Evolutionary conservation across 768 basidiomycete genomes (phyloP).

Genomic region (Lyophyllum semitale): DNA sequence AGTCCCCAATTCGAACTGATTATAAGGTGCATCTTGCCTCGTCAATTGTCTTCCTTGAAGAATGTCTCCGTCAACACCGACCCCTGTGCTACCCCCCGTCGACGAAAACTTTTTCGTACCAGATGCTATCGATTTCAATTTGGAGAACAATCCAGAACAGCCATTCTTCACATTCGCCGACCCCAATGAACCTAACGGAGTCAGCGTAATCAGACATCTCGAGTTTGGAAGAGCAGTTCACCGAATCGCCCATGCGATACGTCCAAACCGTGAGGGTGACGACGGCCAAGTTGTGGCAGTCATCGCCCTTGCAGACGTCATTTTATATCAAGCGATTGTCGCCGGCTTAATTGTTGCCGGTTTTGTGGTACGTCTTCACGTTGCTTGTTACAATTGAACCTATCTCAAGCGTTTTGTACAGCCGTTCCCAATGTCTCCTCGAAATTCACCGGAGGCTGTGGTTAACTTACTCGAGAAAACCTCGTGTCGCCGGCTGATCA

Average conservation of each 20-base stretch:
- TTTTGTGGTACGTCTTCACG: constrained; percentile 27
- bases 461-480: constrained; percentile 30
- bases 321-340: constrained; percentile 44
- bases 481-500: constrained; percentile 30
- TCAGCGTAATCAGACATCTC: constrained; percentile 34
- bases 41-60: not conserved
- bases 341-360: constrained; percentile 40
- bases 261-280: constrained; percentile 30
- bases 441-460: constrained; percentile 34
- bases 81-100: constrained; percentile 2
- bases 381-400: not conserved
- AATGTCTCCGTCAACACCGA: not conserved
- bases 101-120: constrained; percentile 3
- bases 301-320: constrained; percentile 31
- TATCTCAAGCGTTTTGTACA: constrained; percentile 6
- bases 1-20: no score
- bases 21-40: no score
- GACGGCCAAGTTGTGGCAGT: constrained; percentile 38
- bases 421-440: constrained; percentile 36
- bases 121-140: constrained; percentile 15
- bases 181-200: not conserved
- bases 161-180: constrained; percentile 9
- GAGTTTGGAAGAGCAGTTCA: constrained; percentile 50
- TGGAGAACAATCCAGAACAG: constrained; percentile 9
- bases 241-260: constrained; percentile 39